Evolutionary conservation across 805 yeast genomes (phyloP).

Genomic region (Yamadazyma scolyti): DNA sequence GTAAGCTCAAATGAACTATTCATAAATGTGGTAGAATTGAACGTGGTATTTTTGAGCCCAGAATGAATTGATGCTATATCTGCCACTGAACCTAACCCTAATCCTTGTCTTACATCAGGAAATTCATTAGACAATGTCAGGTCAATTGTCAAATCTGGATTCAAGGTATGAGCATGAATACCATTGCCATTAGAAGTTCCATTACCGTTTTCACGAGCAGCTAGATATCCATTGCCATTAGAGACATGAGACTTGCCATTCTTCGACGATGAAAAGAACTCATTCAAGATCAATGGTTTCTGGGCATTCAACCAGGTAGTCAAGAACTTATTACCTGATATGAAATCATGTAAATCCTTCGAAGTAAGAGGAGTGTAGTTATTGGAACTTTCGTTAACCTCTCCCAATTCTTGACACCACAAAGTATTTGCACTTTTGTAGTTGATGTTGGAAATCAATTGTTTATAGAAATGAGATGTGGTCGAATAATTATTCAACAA

Average conservation of each 20-base stretch:
- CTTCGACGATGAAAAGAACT: too few species aligned
- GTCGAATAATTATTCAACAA: constrained; percentile 16
- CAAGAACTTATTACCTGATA: constrained; percentile 21
- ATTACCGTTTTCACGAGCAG: constrained; percentile 9
- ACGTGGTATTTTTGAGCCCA: constrained; percentile 16
- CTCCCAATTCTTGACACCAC: constrained; percentile 26
- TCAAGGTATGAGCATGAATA: constrained; percentile 1
- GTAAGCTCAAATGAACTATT: constrained; percentile 10
- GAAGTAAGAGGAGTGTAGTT: constrained; percentile 7
- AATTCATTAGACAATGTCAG: background rate
- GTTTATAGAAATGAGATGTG: constrained; percentile 2
- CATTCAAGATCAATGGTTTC: constrained; percentile 17
- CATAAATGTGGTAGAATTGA: constrained; percentile 8
- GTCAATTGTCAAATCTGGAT: constrained; percentile 4
- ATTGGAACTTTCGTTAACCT: constrained; percentile 8
- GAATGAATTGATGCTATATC: constrained; percentile 41
- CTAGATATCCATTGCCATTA: constrained; percentile 6
- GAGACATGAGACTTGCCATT: background rate
- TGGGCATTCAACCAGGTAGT: constrained; percentile 30
- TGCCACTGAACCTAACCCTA: constrained; percentile 38
- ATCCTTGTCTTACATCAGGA: constrained; percentile 11
- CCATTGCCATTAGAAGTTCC: constrained; percentile 7
- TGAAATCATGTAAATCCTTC: constrained; percentile 22
- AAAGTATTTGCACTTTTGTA: constrained; percentile 19
- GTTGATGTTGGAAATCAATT: constrained; percentile 18